phyloP scores from a whole-genome alignment of 2,329 filamentous ascomycete genomes.

The Didymella glomerata region DNA sequence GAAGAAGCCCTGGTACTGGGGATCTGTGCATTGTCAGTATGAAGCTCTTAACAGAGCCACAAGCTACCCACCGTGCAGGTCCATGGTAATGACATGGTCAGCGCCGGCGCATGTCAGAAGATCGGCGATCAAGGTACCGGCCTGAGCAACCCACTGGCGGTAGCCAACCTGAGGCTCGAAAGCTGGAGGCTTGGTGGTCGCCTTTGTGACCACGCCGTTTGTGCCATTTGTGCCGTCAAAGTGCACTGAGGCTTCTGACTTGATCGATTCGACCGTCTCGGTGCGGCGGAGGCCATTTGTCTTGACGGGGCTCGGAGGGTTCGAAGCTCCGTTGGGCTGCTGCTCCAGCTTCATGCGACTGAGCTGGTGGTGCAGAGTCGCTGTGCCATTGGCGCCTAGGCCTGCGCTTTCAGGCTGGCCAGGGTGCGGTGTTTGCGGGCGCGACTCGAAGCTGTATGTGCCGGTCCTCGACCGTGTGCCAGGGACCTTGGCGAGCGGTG shows the following conservation, averaged over 20 bases:
- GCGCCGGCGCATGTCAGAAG: slow-evolving; percentile 94
- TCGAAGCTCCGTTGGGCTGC: slow-evolving; percentile 51
- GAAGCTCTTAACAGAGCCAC: neutral
- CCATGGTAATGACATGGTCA: slow-evolving; percentile 97
- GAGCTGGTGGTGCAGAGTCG: slow-evolving; percentile 73
- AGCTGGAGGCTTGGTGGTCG: slow-evolving; percentile 61
- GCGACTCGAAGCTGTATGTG: slow-evolving; percentile 85
- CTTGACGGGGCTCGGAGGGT: slow-evolving; percentile 40
- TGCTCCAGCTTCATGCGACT: slow-evolving; percentile 71
- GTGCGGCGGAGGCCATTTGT: slow-evolving; percentile 39
- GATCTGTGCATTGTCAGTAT: slow-evolving; percentile 69
- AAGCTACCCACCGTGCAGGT: slow-evolving; percentile 62
- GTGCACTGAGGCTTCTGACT: slow-evolving; percentile 40
- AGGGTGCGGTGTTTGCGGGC: slow-evolving; percentile 83
- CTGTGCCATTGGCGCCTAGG: slow-evolving; percentile 69
- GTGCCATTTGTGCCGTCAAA: slow-evolving; percentile 29
- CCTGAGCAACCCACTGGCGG: slow-evolving; percentile 98
- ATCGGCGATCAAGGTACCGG: slow-evolving; percentile 92
- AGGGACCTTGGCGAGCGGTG: slow-evolving; percentile 77
- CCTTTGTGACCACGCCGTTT: slow-evolving; percentile 29
- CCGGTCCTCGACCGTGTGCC: slow-evolving; percentile 56
- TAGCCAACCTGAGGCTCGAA: slow-evolving; percentile 90
- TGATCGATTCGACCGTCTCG: slow-evolving; percentile 45
- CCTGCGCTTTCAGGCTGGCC: slow-evolving; percentile 72
- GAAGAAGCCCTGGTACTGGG: slow-evolving; percentile 98